Conservation (phyloP, 2,329 filamentous ascomycete species). For the Aspergillus arachidicola region DNA sequence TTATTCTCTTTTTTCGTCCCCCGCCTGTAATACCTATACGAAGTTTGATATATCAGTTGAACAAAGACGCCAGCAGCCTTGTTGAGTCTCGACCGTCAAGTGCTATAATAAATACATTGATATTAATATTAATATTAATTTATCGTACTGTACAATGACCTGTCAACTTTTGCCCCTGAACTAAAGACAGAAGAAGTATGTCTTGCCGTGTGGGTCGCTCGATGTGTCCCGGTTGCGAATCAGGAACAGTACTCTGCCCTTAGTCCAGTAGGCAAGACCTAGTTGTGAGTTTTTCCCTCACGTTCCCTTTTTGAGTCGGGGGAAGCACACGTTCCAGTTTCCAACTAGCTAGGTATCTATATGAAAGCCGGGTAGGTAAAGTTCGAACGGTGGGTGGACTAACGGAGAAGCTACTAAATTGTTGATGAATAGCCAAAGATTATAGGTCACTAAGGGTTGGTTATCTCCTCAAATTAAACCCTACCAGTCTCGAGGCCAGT, state of each 20-base stretch:
- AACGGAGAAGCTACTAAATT: neutral
- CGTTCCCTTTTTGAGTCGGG: neutral
- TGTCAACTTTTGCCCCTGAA: constrained; percentile 4
- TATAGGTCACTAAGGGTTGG: neutral
- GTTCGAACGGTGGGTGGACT: neutral
- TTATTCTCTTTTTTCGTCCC: neutral
- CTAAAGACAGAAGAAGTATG: neutral
- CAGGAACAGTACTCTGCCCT: neutral
- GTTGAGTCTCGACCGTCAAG: neutral
- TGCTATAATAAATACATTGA: neutral
- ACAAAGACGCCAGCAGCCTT: neutral
- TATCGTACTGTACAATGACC: neutral
- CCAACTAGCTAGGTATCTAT: neutral
- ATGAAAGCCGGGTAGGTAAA: neutral
- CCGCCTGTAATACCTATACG: neutral
- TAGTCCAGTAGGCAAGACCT: neutral
- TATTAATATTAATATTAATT: neutral
- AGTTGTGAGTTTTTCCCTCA: neutral
- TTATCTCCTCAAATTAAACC: neutral
- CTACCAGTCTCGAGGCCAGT: neutral
- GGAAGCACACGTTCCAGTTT: neutral
- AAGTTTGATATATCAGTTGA: neutral
- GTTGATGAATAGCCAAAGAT: neutral
- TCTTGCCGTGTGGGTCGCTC: constrained; percentile 3
- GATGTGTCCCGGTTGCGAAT: neutral